Evolutionary conservation across 495 filamentous ascomycete genomes (phyloP), one percentile per base, ranked within the genome.

Genomic region (Xylaria venustula): DNA sequence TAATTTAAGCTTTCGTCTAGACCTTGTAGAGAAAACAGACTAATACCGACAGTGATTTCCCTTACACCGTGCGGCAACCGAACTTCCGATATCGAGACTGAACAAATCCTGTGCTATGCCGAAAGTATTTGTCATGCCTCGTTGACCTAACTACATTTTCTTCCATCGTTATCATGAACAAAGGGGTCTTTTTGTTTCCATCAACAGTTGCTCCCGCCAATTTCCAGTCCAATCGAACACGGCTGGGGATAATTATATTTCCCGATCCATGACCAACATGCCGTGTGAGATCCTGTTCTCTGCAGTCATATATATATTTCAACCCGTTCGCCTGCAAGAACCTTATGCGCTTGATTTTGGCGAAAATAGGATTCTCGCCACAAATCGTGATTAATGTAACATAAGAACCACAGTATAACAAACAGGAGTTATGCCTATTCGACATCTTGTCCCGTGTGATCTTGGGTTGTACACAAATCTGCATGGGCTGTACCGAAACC

Each of bases 141-240:
- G 40, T 60, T 37, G 40, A 54, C 28, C 41, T 40, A 41, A 47
- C 40, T 40, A 22, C 22, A 48, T 54, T 48, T 54, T 54, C 30
- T 48, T 48, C 50, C 41, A 3, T 61, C 41, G 48, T 61, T 50
- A 61, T 61, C 49, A 54, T 61, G 23, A 60, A 54, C 19, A 46
- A 36, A 32, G 41, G 14, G 20, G 26, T 26, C 22, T 20, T 59
- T 17, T 7, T 44, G 28, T 12, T 61, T 53, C 23, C 2, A 14
- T 41, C 30, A 48, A 54, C 28, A 59, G 9, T 11, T 58, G 45
- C 32, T 36, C 47, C 26, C 42, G 7, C 37, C 9, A 1, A 36
- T 32, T 20, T 30, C 47, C 37, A 17, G 17, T 30, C 22, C 42
- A 26, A 46, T 19, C 2, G 17, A 17, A 46, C 22, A 53, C 36